Conservation (phyloP, 2,329 filamentous ascomycete species). For the Ophiocordyceps camponoti-saundersi region DNA sequence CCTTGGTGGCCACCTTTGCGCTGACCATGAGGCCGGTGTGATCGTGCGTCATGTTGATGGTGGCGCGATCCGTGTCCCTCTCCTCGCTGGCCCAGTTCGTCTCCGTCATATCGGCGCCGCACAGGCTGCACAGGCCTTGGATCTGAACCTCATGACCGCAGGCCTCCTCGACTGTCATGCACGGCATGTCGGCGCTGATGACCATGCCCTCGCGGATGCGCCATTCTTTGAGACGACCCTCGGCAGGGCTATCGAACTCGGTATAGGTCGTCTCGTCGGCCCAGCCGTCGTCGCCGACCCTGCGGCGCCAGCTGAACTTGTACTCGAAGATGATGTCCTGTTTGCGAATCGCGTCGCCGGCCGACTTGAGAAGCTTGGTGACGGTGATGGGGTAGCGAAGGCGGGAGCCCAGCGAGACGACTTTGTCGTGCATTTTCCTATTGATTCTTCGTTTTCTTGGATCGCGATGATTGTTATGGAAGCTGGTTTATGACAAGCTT, state of each 20-base stretch:
- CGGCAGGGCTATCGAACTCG: slow-evolving; percentile 68
- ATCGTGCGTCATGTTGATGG: slow-evolving; percentile 89
- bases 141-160: slow-evolving; percentile 87
- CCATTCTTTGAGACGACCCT: slow-evolving; percentile 67
- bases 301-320: slow-evolving; percentile 65
- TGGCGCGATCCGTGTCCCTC: slow-evolving; percentile 68
- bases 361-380: slow-evolving; percentile 62
- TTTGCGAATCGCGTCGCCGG: slow-evolving; percentile 59
- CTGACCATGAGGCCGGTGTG: slow-evolving; percentile 79
- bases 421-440: slow-evolving; percentile 19
- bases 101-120: slow-evolving; percentile 92
- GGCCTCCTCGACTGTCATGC: slow-evolving; percentile 71
- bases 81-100: slow-evolving; percentile 68
- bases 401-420: slow-evolving; percentile 36
- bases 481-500: slow-evolving; percentile 9
- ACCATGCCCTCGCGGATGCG: slow-evolving; percentile 51
- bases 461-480: not conserved
- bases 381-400: slow-evolving; percentile 91
- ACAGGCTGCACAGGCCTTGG: slow-evolving; percentile 76
- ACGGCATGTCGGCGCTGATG: slow-evolving; percentile 38
- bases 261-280: slow-evolving; percentile 51
- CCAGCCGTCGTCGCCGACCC: slow-evolving; percentile 49
- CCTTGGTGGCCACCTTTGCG: slow-evolving; percentile 57
- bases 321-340: slow-evolving; percentile 73
- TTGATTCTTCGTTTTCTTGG: not conserved